phyloP scores from a whole-genome alignment of 164 flowering plant species.

The Cinnamomum chago region DNA sequence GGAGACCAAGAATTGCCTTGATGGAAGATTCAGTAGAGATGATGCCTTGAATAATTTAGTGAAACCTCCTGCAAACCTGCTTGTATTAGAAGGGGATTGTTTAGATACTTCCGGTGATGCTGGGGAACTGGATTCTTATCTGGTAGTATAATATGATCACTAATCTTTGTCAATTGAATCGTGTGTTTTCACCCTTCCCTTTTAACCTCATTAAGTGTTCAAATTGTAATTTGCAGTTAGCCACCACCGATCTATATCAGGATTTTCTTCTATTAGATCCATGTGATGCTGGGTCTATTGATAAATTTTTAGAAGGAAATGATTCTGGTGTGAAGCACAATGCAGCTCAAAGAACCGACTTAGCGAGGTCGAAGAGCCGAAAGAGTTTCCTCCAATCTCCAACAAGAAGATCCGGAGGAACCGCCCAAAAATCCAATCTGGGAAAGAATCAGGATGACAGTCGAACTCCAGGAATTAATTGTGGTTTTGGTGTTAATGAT shows the following conservation, averaged over 20 bases:
- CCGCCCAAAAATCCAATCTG: slow-evolving; percentile 37
- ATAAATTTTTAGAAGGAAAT: slow-evolving; percentile 42
- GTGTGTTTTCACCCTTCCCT: background rate
- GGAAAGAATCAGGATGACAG: slow-evolving; percentile 33
- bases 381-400: slow-evolving; percentile 63
- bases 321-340: slow-evolving; percentile 26
- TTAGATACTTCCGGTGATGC: slow-evolving; percentile 69
- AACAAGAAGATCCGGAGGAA: slow-evolving; percentile 46
- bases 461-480: slow-evolving; percentile 27
- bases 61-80: slow-evolving; percentile 86
- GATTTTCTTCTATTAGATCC: slow-evolving; percentile 90
- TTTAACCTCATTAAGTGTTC: background rate
- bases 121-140: slow-evolving; percentile 82
- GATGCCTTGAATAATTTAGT: slow-evolving; percentile 40
- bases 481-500: slow-evolving; percentile 22
- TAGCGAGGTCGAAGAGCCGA: slow-evolving; percentile 38
- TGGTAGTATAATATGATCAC: slow-evolving; percentile 47
- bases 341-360: slow-evolving; percentile 30
- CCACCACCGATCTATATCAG: slow-evolving; percentile 58
- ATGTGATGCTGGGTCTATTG: slow-evolving; percentile 63
- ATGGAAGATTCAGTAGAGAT: slow-evolving; percentile 32
- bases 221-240: slow-evolving; percentile 55
- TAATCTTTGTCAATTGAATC: background rate
- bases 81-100: slow-evolving; percentile 95
- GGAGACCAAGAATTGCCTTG: slow-evolving; percentile 63